phyloP scores from a whole-genome alignment of 352 stramenopile species.

The Sclerospora graminicola region DNA sequence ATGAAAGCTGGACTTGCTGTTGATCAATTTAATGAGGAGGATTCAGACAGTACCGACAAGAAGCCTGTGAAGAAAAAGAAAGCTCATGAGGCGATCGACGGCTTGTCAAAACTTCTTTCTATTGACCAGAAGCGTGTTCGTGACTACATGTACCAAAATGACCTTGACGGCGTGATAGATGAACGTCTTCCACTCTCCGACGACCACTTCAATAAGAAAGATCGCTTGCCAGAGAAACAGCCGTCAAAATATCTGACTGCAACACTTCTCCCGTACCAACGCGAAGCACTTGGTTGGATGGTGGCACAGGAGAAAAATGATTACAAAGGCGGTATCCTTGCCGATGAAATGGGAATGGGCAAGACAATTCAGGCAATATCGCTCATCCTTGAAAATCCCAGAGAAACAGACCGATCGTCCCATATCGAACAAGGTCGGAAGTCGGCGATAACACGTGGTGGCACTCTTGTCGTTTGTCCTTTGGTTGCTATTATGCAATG shows the following conservation, averaged over 20 bases:
- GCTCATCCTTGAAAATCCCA: slow-evolving; percentile 89
- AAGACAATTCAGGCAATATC: slow-evolving; percentile 98
- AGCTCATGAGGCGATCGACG: slow-evolving; percentile 32
- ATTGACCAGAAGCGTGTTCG: slow-evolving; percentile 38
- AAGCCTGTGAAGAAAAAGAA: slow-evolving; percentile 8
- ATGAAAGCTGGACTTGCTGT: slow-evolving; percentile 7
- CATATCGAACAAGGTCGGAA: slow-evolving; percentile 18
- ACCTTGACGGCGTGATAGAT: slow-evolving; percentile 39
- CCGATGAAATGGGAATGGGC: slow-evolving; percentile 97
- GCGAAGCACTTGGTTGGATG: slow-evolving; percentile 95
- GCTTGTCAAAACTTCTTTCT: slow-evolving; percentile 26
- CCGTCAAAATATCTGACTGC: slow-evolving; percentile 73
- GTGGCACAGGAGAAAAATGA: slow-evolving; percentile 84
- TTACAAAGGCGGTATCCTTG: slow-evolving; percentile 92
- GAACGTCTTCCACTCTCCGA: slow-evolving; percentile 58
- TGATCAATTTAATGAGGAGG: slow-evolving; percentile 8
- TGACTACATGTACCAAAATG: slow-evolving; percentile 52
- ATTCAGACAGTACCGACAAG: slow-evolving; percentile 5
- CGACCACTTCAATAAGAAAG: slow-evolving; percentile 65
- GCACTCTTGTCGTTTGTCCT: slow-evolving; percentile 95
- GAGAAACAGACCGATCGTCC: slow-evolving; percentile 11
- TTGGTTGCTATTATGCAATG: slow-evolving; percentile 94
- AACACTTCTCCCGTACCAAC: slow-evolving; percentile 96
- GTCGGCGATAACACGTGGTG: slow-evolving; percentile 31
- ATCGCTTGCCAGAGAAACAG: slow-evolving; percentile 51